These are phyloP conservation scores for Loxodes magnus DNA, from an alignment of 73 alveolate genomes.

Conservation along the genomic window DNA sequence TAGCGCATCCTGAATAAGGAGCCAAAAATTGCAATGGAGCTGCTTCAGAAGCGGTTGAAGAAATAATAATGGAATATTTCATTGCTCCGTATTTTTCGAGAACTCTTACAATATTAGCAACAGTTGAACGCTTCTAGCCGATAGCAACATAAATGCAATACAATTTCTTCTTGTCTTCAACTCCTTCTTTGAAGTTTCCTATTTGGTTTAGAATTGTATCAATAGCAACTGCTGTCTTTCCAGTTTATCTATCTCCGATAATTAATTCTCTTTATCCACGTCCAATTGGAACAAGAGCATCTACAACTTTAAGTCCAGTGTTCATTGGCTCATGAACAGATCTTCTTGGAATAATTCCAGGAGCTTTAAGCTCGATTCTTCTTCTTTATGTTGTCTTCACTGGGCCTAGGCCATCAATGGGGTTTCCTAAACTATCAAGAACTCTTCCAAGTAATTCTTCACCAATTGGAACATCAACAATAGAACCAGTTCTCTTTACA, in stretches of 20 bases:
- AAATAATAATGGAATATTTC: constrained; percentile 81
- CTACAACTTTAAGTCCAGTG: constrained; percentile 4
- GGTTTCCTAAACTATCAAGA: constrained; percentile 44
- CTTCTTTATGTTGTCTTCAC: neutral
- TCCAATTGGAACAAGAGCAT: constrained; percentile 70
- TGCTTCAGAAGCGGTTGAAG: constrained; percentile 96
- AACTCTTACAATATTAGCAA: constrained; percentile 65
- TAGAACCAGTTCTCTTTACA: constrained; percentile 87
- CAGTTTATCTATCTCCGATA: constrained; percentile 96
- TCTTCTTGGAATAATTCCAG: constrained; percentile 91
- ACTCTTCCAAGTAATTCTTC: constrained; percentile 79
- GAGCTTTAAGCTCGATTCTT: constrained; percentile 59
- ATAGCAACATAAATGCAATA: constrained; percentile 95
- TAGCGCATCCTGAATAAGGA: constrained; percentile 95
- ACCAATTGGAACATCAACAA: constrained; percentile 86
- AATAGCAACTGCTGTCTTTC: constrained; percentile 86
- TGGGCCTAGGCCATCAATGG: constrained; percentile 76
- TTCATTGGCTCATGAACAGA: constrained; percentile 95
- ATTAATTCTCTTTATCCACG: constrained; percentile 95
- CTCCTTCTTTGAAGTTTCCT: constrained; percentile 46
- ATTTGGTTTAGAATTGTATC: constrained; percentile 88
- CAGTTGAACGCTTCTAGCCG: constrained; percentile 94
- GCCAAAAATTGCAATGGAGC: constrained; percentile 67
- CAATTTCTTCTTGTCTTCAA: constrained; percentile 42
- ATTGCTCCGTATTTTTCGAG: constrained; percentile 40